phyloP scores from a whole-genome alignment of 306 rosid genomes.

The Trifolium pratense region DNA sequence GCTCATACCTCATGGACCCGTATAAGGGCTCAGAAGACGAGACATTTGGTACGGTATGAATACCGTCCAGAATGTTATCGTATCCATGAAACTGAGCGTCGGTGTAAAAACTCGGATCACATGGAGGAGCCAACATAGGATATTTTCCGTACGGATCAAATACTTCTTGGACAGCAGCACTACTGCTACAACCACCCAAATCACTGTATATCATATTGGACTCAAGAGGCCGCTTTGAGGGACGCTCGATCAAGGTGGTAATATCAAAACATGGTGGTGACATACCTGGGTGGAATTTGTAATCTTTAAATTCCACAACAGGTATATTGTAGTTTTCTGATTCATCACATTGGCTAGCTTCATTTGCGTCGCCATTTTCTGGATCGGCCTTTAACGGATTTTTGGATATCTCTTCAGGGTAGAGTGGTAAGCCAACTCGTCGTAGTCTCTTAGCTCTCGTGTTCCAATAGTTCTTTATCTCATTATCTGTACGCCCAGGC shows the following conservation, averaged over 20 bases:
- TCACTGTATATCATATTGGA: conserved; percentile 39
- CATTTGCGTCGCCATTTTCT: conserved; percentile 44
- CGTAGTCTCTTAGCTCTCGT: conserved; percentile 71
- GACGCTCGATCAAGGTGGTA: conserved; percentile 31
- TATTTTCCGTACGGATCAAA: conserved; percentile 49
- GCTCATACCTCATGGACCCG: conserved; percentile 76
- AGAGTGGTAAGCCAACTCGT: conserved; percentile 72
- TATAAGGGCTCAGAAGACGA: conserved; percentile 64
- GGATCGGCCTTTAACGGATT: conserved; percentile 50
- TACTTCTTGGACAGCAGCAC: conserved; percentile 37
- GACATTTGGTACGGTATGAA: conserved; percentile 68
- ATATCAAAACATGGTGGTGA: conserved; percentile 44
- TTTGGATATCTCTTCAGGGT: conserved; percentile 57
- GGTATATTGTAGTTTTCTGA: conserved; percentile 55
- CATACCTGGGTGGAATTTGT: conserved; percentile 39
- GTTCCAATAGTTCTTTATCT: conserved; percentile 91
- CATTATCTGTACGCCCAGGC: conserved; percentile 91
- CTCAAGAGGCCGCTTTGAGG: conserved; percentile 49
- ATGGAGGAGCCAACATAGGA: conserved; percentile 43
- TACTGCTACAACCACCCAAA: conserved; percentile 44
- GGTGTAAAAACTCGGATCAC: conserved; percentile 47
- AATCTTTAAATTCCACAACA: conserved; percentile 48
- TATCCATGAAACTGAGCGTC: conserved; percentile 43
- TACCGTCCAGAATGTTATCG: conserved; percentile 41
- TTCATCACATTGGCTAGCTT: conserved; percentile 48